Conservation (phyloP, 208 protist genomes). For the Herpetomonas tarakana region DNA sequence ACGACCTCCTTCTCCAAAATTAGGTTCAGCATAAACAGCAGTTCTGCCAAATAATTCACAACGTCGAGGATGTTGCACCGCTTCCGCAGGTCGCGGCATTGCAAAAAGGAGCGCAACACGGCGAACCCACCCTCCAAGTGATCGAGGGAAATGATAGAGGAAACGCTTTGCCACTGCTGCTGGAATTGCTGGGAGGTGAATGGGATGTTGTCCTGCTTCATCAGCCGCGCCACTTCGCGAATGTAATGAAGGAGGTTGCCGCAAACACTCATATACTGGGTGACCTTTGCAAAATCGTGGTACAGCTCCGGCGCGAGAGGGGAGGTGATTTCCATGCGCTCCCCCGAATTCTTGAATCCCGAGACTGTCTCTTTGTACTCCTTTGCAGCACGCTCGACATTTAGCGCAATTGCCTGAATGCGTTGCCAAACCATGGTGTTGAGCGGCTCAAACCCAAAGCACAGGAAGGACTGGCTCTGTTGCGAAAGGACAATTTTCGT, state of each 20-base stretch:
- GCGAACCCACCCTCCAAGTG: conserved; percentile 64
- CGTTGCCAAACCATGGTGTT: conserved; percentile 55
- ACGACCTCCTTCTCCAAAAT: conserved; percentile 74
- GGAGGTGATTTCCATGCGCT: conserved; percentile 55
- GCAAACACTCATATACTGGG: conserved; percentile 74
- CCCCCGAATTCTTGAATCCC: conserved; percentile 60
- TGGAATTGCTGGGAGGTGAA: conserved; percentile 43
- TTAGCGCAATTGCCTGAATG: conserved; percentile 27
- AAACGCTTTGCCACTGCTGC: conserved; percentile 79
- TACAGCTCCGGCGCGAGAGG: conserved; percentile 54
- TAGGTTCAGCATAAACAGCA: conserved; percentile 72
- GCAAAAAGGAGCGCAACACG: conserved; percentile 61
- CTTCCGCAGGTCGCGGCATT: conserved; percentile 56
- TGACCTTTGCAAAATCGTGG: conserved; percentile 34
- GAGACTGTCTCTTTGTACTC: conserved; percentile 61
- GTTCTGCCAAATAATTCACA: conserved; percentile 64
- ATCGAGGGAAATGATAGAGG: conserved; percentile 67
- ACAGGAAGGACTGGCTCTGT: conserved; percentile 75
- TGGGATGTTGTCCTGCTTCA: conserved; percentile 33
- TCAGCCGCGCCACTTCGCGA: conserved; percentile 50
- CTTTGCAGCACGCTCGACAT: conserved; percentile 51
- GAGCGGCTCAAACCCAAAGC: conserved; percentile 81
- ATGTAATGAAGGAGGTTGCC: conserved; percentile 63
- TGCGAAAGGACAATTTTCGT: conserved; percentile 80
- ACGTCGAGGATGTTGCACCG: conserved; percentile 50